Evolutionary conservation across 2,329 filamentous ascomycete species (phyloP), one percentile per base, ranked within the genome.

Genomic region (Akanthomyces lecanii): DNA sequence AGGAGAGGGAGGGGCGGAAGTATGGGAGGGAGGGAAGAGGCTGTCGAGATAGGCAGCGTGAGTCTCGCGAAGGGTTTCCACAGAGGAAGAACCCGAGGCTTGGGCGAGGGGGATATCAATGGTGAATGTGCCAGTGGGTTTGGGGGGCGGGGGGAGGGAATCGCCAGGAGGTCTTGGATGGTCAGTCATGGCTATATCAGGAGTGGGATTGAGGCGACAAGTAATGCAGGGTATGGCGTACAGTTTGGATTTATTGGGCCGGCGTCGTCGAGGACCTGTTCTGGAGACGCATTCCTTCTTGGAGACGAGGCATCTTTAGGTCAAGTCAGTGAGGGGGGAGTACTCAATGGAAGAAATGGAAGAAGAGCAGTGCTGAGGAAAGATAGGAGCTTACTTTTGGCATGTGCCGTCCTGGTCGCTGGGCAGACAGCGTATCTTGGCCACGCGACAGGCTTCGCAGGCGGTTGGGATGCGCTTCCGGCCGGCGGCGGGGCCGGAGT

Each of bases 241-340:
- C 81, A 75, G 68, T 67, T 75, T 76, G 8, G 77, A 75, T 59
- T 74, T 74, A 63, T 78, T 77, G 5, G 78, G 75, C 40, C 82
- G 74, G 51, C 83, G 76, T n/a, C 78, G 82, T 16, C 82, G 76
- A 0, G 82, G 79, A 8, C 76, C 79, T 0, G 78, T 80, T 54
- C 80, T 77, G 64, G 82, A 81, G 61, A 84, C 73, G 63, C 82
- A 85, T 71, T 85, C 82, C 58, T 77, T 74, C 69, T 82, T 84
- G 36, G 78, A 82, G 52, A 79, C 78, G 55, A 79, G 75, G 67
- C 82, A 85, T 67, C 82, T 84, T 63, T 12, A 18, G 12, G 10
- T 8, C 7, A 48, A 54, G 18, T 38, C 33, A 36, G 18, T 54
- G 51, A 40, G 3, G 23, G 10, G n/a, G 11, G 21, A 21, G 21